Base-by-base conservation (phyloP, 1,284 basidiomycete genomes). In the Ceratobasidium sp. region DNA sequence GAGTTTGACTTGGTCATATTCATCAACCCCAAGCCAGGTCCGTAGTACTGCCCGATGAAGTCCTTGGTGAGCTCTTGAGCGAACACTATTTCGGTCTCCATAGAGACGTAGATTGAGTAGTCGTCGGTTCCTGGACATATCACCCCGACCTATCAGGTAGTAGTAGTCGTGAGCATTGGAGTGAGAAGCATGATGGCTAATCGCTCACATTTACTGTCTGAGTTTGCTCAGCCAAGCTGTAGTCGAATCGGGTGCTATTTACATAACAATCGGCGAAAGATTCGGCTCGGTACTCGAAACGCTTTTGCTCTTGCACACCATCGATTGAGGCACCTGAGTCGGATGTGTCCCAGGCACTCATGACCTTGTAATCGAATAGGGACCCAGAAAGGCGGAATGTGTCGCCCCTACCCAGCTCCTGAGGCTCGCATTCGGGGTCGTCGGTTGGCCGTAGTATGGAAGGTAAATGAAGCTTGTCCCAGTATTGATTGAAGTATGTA, bases 31-130 rank as follows among this genome's bases (percentile, higher is more conserved):
- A 55, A 26, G 12, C 49, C 53, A 9, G 63, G 20, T 12, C 61
- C 73, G n/a, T 76, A 76, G 51, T 67, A 76, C 26, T 67, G 73
- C 12, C 73, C 73, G 20, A 76, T 51, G 39, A 66, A 76, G 28
- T 76, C 73, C 42, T 46, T 66, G 49, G 39, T 58, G 40, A 67
- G 28, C 20, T 10, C 18, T 39, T 6, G 7, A 33, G 61, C 73
- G 46, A 76, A 67, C 7, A 26, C n/a, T 15, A 76, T 46, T 2
- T n/a, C 23, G 13, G 73, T 66, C 49, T 67, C 61, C 63, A 76
- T 66, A 7, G 63, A 67, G 23, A 67, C 46, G 4, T 46, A 55
- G 10, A 76, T 44, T 2, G 73, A 63, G 9, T 67, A 76, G 4
- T 1, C 1, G 9, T n/a, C n/a, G n/a, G n/a, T n/a, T 42, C 68